phyloP scores from a whole-genome alignment of 2,329 filamentous ascomycete species.

The Apiospora rasikravindrae region DNA sequence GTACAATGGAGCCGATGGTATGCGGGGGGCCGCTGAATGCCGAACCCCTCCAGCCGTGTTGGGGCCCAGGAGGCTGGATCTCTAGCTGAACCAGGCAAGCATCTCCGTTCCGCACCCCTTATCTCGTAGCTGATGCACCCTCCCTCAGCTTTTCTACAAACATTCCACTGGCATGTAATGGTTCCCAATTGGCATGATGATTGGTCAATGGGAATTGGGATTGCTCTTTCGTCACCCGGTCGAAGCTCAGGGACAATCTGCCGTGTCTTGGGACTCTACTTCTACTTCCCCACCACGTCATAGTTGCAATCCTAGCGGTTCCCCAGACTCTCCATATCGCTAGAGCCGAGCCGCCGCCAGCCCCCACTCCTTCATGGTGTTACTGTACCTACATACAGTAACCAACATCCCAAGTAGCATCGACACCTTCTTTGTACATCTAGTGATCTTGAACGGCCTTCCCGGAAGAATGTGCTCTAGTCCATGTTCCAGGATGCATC shows the following conservation, averaged over 20 bases:
- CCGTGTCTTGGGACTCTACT: not conserved
- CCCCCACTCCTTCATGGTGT: not conserved
- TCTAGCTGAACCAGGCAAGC: conserved; percentile 13
- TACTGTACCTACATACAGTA: not conserved
- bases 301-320: not conserved
- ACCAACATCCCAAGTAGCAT: not conserved
- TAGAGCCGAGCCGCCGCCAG: not conserved
- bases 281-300: not conserved
- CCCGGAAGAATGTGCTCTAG: not conserved
- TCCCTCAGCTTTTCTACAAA: not conserved
- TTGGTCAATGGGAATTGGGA: not conserved
- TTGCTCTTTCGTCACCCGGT: not conserved
- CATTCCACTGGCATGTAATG: not conserved
- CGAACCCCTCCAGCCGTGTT: not conserved
- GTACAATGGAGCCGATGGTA: conserved; percentile 2
- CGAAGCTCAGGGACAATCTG: not conserved
- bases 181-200: not conserved
- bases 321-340: not conserved
- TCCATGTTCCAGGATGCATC: not conserved
- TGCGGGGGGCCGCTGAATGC: conserved; percentile 11
- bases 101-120: not conserved
- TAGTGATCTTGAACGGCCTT: not conserved
- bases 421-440: not conserved
- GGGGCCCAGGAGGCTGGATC: not conserved
- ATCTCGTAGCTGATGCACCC: not conserved